A percentile compares a stretch with the other conserved stretches of the same genome.
phyloP scores from a whole-genome alignment of 1,139 yeast species.

The Taiozyma sp. region DNA sequence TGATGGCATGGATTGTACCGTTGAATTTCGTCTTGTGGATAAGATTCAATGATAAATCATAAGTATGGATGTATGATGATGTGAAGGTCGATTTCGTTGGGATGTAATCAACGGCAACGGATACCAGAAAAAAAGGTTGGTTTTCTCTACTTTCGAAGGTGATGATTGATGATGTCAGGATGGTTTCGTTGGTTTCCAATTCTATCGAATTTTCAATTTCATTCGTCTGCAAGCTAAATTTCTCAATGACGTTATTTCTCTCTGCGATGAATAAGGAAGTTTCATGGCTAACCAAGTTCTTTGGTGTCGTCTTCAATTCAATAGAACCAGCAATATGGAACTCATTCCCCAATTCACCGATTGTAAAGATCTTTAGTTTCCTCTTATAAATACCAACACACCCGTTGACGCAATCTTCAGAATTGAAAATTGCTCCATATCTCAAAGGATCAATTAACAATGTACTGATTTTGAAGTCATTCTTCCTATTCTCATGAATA shows the following conservation, averaged over 20 bases:
- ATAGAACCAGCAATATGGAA: constrained; percentile 36
- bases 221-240: constrained; percentile 34
- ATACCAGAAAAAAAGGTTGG: constrained; percentile 41
- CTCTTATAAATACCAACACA: constrained; percentile 56
- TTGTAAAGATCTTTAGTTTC: constrained; percentile 51
- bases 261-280: constrained; percentile 11
- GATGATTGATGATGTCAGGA: constrained; percentile 33
- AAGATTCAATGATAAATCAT: constrained; percentile 36
- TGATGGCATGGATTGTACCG: constrained; percentile 42
- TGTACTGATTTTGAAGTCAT: constrained; percentile 11
- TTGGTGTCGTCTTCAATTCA: constrained; percentile 49
- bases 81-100: constrained; percentile 22
- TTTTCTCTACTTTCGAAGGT: constrained; percentile 30
- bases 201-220: constrained; percentile 38
- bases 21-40: constrained; percentile 62
- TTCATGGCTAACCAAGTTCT: constrained; percentile 32
- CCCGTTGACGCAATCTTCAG: constrained; percentile 59
- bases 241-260: constrained; percentile 46
- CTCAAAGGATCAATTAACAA: constrained; percentile 24
- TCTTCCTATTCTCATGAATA: constrained; percentile 8
- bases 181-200: constrained; percentile 38
- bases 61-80: constrained; percentile 37
- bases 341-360: constrained; percentile 48
- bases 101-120: constrained; percentile 32
- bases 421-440: constrained; percentile 46